Conservation (phyloP, 2,329 filamentous ascomycete species). For the Pezicula rhizophila region DNA sequence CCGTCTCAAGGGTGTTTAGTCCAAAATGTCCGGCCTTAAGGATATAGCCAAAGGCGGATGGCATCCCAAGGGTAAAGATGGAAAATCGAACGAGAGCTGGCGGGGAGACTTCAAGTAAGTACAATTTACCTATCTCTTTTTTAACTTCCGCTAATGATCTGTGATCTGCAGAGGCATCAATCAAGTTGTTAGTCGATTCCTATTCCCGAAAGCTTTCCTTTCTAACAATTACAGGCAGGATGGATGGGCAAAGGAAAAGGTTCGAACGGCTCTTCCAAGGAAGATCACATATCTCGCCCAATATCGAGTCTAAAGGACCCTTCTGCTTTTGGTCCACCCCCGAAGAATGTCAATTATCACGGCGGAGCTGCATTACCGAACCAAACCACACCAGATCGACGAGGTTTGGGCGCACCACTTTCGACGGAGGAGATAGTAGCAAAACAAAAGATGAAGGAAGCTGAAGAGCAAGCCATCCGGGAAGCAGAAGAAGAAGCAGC, state of each 20-base stretch:
- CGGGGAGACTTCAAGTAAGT: slow-evolving; percentile 31
- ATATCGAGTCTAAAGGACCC: slow-evolving; percentile 59
- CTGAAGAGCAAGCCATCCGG: slow-evolving; percentile 15
- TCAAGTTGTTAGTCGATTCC: slow-evolving; percentile 20
- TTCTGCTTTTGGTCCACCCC: slow-evolving; percentile 58
- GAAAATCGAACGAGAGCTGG: slow-evolving; percentile 45
- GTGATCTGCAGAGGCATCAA: slow-evolving; percentile 17
- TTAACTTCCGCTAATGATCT: neutral
- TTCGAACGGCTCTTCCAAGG: slow-evolving; percentile 9
- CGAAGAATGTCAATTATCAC: slow-evolving; percentile 41
- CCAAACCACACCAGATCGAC: slow-evolving; percentile 22
- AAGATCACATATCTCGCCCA: slow-evolving; percentile 35
- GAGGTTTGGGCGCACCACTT: slow-evolving; percentile 39
- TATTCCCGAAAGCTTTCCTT: neutral
- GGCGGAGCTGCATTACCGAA: slow-evolving; percentile 23
- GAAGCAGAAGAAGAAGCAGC: slow-evolving; percentile 23
- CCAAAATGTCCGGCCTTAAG: slow-evolving; percentile 38
- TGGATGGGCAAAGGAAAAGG: slow-evolving; percentile 30
- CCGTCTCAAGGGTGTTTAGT: no score
- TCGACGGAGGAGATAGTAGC: slow-evolving; percentile 29
- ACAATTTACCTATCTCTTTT: neutral
- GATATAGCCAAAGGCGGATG: slow-evolving; percentile 44
- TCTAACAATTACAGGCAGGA: slow-evolving; percentile 11
- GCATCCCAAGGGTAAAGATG: slow-evolving; percentile 47
- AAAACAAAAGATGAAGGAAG: slow-evolving; percentile 25